These are phyloP conservation scores for Neurospora intermedia DNA, from an alignment of 495 filamentous ascomycete genomes.

Conservation along the genomic window DNA sequence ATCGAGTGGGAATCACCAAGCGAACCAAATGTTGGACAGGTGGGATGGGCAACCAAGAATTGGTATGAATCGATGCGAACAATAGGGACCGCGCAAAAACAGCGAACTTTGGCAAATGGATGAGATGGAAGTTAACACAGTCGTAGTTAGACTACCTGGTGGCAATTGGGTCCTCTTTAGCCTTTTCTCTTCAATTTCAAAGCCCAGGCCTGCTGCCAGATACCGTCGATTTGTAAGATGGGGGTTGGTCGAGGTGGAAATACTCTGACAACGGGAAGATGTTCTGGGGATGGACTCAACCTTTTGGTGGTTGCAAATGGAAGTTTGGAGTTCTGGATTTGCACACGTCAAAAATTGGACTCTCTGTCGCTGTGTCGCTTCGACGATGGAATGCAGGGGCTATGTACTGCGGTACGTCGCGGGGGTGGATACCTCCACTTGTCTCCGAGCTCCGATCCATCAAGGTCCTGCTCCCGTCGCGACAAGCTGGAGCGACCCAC, in stretches of 20 bases:
- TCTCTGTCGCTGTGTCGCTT: not conserved
- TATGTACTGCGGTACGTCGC: not conserved
- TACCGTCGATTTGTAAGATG: not conserved
- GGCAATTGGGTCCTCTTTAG: not conserved
- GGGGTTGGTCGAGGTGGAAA: not conserved
- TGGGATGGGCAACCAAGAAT: not conserved
- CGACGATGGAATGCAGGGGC: not conserved
- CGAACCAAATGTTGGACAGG: not conserved
- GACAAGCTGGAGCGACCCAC: not conserved
- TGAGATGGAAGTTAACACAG: not conserved
- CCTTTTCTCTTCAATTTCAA: not conserved
- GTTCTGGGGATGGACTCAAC: not conserved
- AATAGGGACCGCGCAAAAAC: not conserved
- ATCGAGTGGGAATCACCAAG: not conserved
- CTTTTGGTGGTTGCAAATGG: not conserved
- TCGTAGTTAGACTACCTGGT: not conserved
- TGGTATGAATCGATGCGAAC: not conserved
- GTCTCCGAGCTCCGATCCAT: not conserved
- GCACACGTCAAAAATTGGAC: not conserved
- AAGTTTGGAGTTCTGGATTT: not conserved
- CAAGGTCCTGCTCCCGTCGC: not conserved
- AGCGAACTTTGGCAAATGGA: not conserved
- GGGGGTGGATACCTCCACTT: not conserved
- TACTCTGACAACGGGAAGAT: not conserved
- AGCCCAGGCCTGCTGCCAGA: not conserved